phyloP scores from a whole-genome alignment of 768 basidiomycete genomes.

The Serpula lacrymans region DNA sequence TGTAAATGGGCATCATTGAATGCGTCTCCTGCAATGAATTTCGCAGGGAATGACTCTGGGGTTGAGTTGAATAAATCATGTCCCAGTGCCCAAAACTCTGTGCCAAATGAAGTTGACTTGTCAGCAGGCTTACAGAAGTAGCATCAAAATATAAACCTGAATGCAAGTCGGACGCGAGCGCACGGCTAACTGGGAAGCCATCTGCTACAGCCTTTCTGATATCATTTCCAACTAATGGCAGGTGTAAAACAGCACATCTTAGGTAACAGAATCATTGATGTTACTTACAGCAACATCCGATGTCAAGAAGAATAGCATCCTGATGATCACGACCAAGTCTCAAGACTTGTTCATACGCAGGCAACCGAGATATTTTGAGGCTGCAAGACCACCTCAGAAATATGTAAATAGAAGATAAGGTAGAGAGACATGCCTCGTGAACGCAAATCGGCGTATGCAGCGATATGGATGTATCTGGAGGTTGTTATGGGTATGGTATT shows the following conservation, averaged over 20 bases:
- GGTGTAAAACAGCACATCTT: not conserved
- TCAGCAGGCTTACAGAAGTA: not conserved
- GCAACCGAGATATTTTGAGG: not conserved
- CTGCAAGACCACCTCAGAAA: no score
- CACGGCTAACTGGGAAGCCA: conserved; percentile 36
- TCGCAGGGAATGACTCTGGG: conserved; percentile 47
- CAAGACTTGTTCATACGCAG: conserved; percentile 24
- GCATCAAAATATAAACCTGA: not conserved
- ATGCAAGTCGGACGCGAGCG: conserved; percentile 34
- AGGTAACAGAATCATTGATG: not conserved
- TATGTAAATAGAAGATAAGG: no score
- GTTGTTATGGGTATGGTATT: no score
- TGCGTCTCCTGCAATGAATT: conserved; percentile 54
- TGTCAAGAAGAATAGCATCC: conserved; percentile 39
- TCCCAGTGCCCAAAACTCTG: conserved; percentile 61
- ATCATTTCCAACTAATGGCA: conserved; percentile 37
- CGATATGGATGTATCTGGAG: conserved; percentile 17
- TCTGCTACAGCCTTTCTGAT: conserved; percentile 37
- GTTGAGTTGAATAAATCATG: conserved; percentile 57
- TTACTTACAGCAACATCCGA: conserved; percentile 43
- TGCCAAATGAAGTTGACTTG: not conserved
- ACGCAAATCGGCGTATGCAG: conserved; percentile 20
- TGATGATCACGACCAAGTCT: conserved; percentile 33
- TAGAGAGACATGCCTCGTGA: conserved; percentile 13
- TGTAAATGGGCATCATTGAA: conserved; percentile 43